Evolutionary conservation across 345 rosid species (phyloP), one percentile per base, ranked within the genome.

Genomic region (Gossypium raimondii): DNA sequence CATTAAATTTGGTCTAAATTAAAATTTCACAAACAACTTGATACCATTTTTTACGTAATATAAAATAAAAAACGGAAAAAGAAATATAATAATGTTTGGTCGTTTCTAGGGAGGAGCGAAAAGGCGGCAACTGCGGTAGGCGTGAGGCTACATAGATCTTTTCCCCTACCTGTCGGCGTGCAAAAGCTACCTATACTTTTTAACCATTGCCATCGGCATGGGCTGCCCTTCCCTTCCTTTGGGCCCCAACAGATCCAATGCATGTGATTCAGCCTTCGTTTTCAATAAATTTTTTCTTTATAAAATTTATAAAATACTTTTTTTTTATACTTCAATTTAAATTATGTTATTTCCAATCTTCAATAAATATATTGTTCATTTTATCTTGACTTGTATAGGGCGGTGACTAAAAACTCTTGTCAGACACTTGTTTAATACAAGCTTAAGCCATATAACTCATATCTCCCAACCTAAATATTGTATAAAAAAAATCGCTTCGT

Each of bases 81-180:
- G 10, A 18, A 18, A 56, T 18, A 9, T 20, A 56, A 56, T 18
- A 56, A 18, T 56, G 58, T 9, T 56, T 55, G 25, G 24, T n/a
- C 11, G 24, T 55, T 9, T 64, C 24, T 67, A 45, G 53, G 71
- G 71, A 67, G 55, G 51, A 18, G 71, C 22, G 55, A 67, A 64
- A 64, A 48, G 12, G 3, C 7, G 7, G 50, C 55, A 47, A 51
- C 55, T 67, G 71, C 56, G 50, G 58, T 20, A 6, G 53, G 29
- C 57, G 41, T 2, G 72, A 67, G 55, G 64, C 41, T 67, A 47
- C 48, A 12, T 17, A 47, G 27, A 67, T 4, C 34, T 13, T 50
- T 22, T 5, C 7, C 38, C 29, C 55, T 47, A 7, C 3, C 1
- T 68, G 34, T 66, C 70, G 24, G 53, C 53, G 29, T 44, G 70